Base-by-base conservation (phyloP, 2,329 filamentous ascomycete species). In the Ophiostoma perfectum region DNA sequence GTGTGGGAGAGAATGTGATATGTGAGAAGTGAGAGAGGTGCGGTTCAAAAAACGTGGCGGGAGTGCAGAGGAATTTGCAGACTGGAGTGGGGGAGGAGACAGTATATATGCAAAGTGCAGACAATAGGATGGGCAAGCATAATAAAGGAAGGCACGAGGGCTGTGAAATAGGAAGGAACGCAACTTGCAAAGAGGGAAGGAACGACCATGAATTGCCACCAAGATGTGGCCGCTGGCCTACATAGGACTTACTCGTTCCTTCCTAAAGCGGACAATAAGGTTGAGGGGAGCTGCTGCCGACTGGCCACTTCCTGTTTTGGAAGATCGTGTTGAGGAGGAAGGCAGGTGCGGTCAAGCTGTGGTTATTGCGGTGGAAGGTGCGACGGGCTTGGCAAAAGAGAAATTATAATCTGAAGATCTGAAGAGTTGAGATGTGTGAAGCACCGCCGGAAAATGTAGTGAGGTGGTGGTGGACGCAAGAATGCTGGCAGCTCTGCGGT, bases 171-270 rank as follows among this genome's bases (percentile, higher is more conserved):
- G 60, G 39, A 63, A 63, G 58, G 60, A 63, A 42, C 60, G 16
- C 27, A 27, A 18, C 1, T 55, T 14, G n/a, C 60, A 42, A 9
- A 63, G 60, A 63, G 39, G 60, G 39, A 63, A 63, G 58, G 60
- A 63, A 42, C 60, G 16, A 63, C 39, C 16, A n/a, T 3, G 7
- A 2, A 5, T 11, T 18, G 8, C 60, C 8, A 18, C 38, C 16
- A 11, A 16, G 5, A 62, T 39, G 7, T 6, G 5, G 27, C 14
- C 36, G 5, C 8, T 16, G 27, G 11, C 11, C 12, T n/a, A 18
- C 9, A 12, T 18, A 9, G n/a, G 7, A 63, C 60, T 63, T 63
- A 63, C 60, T 44, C 60, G 60, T 63, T 63, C 60, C 60, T 63
- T 63, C 60, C 60, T 63, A 42, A 44, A 42, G 12, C 8, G 60